phyloP scores from a whole-genome alignment of 805 yeast genomes.

The Candida alai region DNA sequence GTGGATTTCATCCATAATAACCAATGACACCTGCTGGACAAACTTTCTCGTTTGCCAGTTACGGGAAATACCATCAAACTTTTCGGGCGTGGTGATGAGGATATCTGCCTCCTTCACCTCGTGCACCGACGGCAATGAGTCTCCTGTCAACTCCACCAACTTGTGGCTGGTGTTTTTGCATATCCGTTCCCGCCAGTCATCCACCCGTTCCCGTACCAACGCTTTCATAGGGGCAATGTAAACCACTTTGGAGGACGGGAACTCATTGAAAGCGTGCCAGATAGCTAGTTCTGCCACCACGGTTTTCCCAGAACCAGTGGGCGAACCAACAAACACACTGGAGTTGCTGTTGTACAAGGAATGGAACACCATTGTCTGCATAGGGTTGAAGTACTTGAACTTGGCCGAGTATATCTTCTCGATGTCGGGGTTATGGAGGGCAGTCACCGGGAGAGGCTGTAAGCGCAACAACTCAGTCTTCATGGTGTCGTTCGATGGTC shows the following conservation, averaged over 20 bases:
- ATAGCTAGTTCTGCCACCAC: constrained; percentile 95
- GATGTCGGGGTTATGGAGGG: constrained; percentile 63
- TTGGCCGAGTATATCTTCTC: constrained; percentile 64
- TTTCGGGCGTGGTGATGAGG: constrained; percentile 80
- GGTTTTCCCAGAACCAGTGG: constrained; percentile 98
- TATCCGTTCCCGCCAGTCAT: constrained; percentile 67
- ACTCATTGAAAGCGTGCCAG: constrained; percentile 89
- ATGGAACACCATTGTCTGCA: constrained; percentile 97
- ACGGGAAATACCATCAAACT: constrained; percentile 84
- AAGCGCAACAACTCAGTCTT: constrained; percentile 75
- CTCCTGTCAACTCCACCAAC: constrained; percentile 80
- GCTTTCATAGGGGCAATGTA: constrained; percentile 92
- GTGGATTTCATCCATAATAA: constrained; percentile 85
- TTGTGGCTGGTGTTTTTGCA: constrained; percentile 42
- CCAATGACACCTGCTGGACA: constrained; percentile 69
- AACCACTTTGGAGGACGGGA: constrained; percentile 76
- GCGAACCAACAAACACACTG: constrained; percentile 91
- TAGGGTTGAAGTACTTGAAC: constrained; percentile 90
- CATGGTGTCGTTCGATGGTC: constrained; percentile 83
- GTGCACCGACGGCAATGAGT: constrained; percentile 67
- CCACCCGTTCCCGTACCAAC: constrained; percentile 76
- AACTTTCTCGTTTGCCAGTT: constrained; percentile 78
- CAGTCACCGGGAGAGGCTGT: constrained; percentile 83
- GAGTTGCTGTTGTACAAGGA: constrained; percentile 75
- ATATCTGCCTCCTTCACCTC: constrained; percentile 69